Evolutionary conservation across 2,329 filamentous ascomycete species (phyloP), one percentile per base, ranked within the genome.

Genomic region (Colletotrichum lindemuthianum): DNA sequence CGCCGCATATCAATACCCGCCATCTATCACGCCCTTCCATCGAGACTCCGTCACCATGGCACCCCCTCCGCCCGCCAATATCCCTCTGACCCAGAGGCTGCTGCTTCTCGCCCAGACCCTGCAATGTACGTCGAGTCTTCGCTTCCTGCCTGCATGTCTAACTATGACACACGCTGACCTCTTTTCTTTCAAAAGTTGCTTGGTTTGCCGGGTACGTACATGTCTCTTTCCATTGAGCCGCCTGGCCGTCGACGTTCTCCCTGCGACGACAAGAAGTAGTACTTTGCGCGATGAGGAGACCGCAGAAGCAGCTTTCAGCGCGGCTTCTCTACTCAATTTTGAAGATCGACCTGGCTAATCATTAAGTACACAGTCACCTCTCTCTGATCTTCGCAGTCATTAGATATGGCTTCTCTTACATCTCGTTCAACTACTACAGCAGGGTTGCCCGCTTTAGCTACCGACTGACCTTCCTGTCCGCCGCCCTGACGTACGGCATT

Each of bases 401-500:
- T 73, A 91, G 93, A 76, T 99, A 98, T 79, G 81, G 84, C 68
- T 78, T 98, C 67, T 96, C 93, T 52, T 97, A 93, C 83, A 80
- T 97, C 63, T 90, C 91, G 73, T 91, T 98, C 85, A 96, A 97
- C 85, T 93, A 88, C 78, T 91, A 91, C 76, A 89, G 89, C 63
- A 81, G 87, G 75, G 88, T 88, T 83, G 94, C 95, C 51, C 85
- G 87, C 70, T 89, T 96, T 78, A 91, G 91, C 61, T 99, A 99
- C 83, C 94, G 96, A 73, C 87, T 90, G 59, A 92, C 94, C 63
- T 99, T 99, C 77, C 70, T 97, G 71, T 90, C 94, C 3, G 96
- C 96, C 6, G 93, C 93, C 51, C 88, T 89, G 53, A 98, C 96
- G 10, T 99, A 99, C 79, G 95, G 96, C 70, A 98, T 99, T 70